Evolutionary conservation across 805 yeast species (phyloP), one percentile per base, ranked within the genome.

Genomic region (Candida pseudofarinosa): DNA sequence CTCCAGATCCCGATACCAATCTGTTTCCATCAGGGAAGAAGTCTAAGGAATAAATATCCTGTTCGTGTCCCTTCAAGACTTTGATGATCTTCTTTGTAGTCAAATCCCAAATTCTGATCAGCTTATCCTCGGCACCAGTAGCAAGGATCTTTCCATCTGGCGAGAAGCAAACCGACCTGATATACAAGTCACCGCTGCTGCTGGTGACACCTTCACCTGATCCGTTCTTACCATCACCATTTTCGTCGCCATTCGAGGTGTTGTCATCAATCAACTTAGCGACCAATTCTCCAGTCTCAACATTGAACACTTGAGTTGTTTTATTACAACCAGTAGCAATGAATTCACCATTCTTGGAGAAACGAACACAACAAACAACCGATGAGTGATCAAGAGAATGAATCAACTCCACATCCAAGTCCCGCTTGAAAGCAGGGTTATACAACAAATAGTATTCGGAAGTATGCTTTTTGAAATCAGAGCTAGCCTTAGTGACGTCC

Each of bases 281-380:
- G 48, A 88, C 81, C 49, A 88, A 73, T 56, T 86, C 90, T 53
- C 99, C 98, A 16, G 95, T 85, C 56, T 84, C 85, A 39, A 90
- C 97, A 52, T 86, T 85, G 67, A 84, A 91, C 44, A 91, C 96
- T 65, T 90, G 97, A 2, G 98, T 93, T 35, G 95, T 80, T 61
- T 89, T 88, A 71, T 91, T 93, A 72, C 97, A 90, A 38, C 99
- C 99, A 13, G 98, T 91, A 19, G 98, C 99, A 53, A 91, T 74
- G 59, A 79, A 87, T 67, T 86, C 85, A 49, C 98, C 98, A 62
- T 88, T 96, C 50, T 81, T 81, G 45, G 90, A 82, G 71, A 93
- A 91, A 48, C 95, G 77, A 45, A 91, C 98, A 66, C 98, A 91
- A 72, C 98, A 93, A 39, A 91, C 98, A 36, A 91, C 98, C 1